Percentiles rank a stretch among this genome's conserved stretches.
phyloP scores from a whole-genome alignment of 2,329 filamentous ascomycete genomes.

The Thermoascus crustaceus region DNA sequence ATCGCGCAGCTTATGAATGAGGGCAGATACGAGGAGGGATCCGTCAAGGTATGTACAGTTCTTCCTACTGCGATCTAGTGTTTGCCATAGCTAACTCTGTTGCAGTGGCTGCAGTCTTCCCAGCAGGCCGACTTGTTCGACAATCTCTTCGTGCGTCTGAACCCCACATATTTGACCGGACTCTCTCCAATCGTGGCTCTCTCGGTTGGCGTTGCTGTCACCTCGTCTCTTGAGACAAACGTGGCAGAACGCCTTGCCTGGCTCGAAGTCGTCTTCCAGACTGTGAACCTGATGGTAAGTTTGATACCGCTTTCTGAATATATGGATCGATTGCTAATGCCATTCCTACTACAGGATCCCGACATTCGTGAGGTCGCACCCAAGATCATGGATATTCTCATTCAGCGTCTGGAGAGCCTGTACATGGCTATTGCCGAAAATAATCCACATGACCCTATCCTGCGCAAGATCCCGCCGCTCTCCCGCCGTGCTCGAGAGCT shows the following conservation, averaged over 20 bases:
- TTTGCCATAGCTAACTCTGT: constrained; percentile 11
- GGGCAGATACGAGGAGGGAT: constrained; percentile 37
- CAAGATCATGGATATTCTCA: constrained; percentile 53
- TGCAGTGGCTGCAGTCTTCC: constrained; percentile 53
- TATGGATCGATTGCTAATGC: constrained; percentile 5
- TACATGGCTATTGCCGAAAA: constrained; percentile 50
- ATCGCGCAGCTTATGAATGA: constrained; percentile 33
- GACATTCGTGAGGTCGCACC: constrained; percentile 51
- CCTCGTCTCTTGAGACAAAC: constrained; percentile 47
- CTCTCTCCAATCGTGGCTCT: constrained; percentile 52
- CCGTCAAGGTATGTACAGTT: constrained; percentile 31
- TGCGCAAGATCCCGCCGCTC: constrained; percentile 44
- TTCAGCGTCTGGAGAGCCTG: constrained; percentile 47
- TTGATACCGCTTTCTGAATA: background rate
- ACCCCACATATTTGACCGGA: constrained; percentile 47
- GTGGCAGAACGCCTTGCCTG: constrained; percentile 49
- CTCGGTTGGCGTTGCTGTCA: constrained; percentile 56
- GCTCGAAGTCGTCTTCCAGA: constrained; percentile 48
- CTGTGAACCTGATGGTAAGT: constrained; percentile 47
- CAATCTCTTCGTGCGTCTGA: constrained; percentile 50
- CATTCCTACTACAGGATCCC: constrained; percentile 31
- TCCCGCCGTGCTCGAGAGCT: constrained; percentile 35
- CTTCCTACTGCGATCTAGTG: constrained; percentile 3
- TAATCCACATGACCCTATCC: constrained; percentile 43
- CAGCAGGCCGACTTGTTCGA: constrained; percentile 55